Evolutionary conservation across 306 rosid species (phyloP), one percentile per base, ranked within the genome.

Genomic region (Rosa lucieae): DNA sequence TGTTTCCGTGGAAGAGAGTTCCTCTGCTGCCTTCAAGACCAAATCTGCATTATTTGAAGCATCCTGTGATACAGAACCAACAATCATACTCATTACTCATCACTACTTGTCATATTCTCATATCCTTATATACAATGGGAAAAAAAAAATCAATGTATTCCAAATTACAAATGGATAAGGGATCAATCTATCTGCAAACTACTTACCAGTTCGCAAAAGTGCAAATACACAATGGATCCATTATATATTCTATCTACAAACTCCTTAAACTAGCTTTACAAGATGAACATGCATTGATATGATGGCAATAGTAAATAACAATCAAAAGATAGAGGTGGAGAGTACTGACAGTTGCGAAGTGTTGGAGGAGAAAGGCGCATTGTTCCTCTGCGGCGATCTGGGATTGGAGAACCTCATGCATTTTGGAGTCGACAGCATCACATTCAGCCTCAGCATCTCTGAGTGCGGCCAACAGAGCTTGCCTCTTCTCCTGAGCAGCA

Each of bases 301-400:
- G 48, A 4, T 66, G 11, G 8, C 15, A 12, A 63, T 4, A 6
- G 37, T 32, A 32, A 63, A 29, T 26, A 73, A 55, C 2, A 17
- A 51, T 9, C 1, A 18, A 32, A 32, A 32, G 37, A 32, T 32
- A 32, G 37, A 32, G 37, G 37, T 29, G 4, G 47, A 51, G 63
- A 58, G 63, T 15, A 84, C 92, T 74, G 29, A 90, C 97, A 82
- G 32, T 76, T 39, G 97, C 86, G 65, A 85, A 88, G 20, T 82
- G 62, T 29, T 77, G 75, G 43, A 92, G 92, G 72, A 93, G 82
- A 55, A 77, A 72, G 14, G 88, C 88, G 70, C 89, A 86, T 78
- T 89, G 82, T 76, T 90, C 94, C 89, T 89, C 90, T 17, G 92
- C 86, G n/a, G 84, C 84, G 15, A 90, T 86, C 68, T 85, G 91